phyloP scores from a whole-genome alignment of 1,139 yeast genomes.

The Saccharomycopsis hybrid region DNA sequence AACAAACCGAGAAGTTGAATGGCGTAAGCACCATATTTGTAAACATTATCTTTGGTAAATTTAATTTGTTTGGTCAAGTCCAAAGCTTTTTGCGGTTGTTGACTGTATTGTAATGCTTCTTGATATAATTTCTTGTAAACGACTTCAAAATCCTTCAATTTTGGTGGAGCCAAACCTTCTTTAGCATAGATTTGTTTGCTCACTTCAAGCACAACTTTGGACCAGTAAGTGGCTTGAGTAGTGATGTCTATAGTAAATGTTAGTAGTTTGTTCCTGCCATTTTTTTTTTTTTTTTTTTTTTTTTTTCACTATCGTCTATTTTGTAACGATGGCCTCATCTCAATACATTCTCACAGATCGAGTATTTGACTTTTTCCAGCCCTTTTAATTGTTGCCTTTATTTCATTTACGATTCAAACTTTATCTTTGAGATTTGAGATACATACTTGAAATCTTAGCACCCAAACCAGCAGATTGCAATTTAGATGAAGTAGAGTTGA shows the following conservation, averaged over 20 bases:
- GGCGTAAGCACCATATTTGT: slow-evolving; percentile 69
- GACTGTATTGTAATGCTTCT: slow-evolving; percentile 34
- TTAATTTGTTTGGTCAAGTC: slow-evolving; percentile 39
- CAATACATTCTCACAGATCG: no score
- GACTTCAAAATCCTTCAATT: slow-evolving; percentile 67
- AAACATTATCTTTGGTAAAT: slow-evolving; percentile 44
- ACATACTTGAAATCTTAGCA: not conserved
- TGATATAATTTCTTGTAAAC: slow-evolving; percentile 55
- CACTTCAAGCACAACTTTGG: slow-evolving; percentile 82
- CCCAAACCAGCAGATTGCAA: not conserved
- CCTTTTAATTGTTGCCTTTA: no score
- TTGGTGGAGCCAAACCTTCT: slow-evolving; percentile 93
- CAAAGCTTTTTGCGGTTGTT: slow-evolving; percentile 39
- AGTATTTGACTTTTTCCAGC: no score
- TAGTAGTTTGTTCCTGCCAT: slow-evolving; percentile 11
- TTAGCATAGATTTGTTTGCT: slow-evolving; percentile 85
- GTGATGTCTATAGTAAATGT: slow-evolving; percentile 25
- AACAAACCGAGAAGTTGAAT: slow-evolving; percentile 87
- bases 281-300: no score
- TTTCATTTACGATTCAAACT: no score
- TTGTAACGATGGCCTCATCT: no score
- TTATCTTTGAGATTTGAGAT: no score
- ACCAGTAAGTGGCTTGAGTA: slow-evolving; percentile 69
- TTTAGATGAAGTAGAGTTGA: slow-evolving; percentile 33
- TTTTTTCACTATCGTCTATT: no score